Evolutionary conservation across 495 filamentous ascomycete genomes (phyloP).

Genomic region (Aspergillus ellipticus): DNA sequence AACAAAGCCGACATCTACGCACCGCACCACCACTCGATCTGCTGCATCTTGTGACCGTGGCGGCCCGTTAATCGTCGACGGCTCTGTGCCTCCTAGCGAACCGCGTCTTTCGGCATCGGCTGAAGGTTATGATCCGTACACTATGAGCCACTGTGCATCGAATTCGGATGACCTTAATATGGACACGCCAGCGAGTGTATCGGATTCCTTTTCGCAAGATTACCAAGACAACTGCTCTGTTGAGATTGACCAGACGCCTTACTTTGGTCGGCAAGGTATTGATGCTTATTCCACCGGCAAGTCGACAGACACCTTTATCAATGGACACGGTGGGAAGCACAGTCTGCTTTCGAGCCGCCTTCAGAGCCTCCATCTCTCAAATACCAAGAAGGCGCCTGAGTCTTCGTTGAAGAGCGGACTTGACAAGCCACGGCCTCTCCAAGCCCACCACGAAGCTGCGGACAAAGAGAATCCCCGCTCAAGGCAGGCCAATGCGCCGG

Average conservation of each 20-base stretch:
- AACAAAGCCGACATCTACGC: conserved; percentile 16
- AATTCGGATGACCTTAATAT: conserved; percentile 41
- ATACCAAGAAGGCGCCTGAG: conserved; percentile 32
- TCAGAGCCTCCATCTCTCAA: conserved; percentile 38
- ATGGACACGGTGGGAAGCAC: conserved; percentile 22
- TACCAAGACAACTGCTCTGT: conserved; percentile 35
- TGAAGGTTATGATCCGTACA: conserved; percentile 33
- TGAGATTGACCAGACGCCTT: conserved; percentile 33
- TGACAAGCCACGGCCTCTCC: conserved; percentile 27
- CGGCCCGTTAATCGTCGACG: conserved; percentile 46
- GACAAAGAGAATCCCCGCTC: conserved; percentile 29
- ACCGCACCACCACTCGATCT: conserved; percentile 22
- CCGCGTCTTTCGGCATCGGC: conserved; percentile 22
- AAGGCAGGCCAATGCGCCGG: conserved; percentile 28
- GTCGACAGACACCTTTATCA: conserved; percentile 9
- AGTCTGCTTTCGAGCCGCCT: conserved; percentile 37
- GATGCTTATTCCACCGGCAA: conserved; percentile 23
- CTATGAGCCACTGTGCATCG: conserved; percentile 32
- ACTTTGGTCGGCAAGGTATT: conserved; percentile 26
- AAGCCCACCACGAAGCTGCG: conserved; percentile 17
- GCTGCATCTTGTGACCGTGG: conserved; percentile 29
- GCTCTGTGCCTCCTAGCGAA: conserved; percentile 39
- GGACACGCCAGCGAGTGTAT: conserved; percentile 40
- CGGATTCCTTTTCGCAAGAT: conserved; percentile 42
- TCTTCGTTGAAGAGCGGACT: conserved; percentile 21